Conservation (phyloP, 2,329 filamentous ascomycete species). For the Paracamarosporium sp. region DNA sequence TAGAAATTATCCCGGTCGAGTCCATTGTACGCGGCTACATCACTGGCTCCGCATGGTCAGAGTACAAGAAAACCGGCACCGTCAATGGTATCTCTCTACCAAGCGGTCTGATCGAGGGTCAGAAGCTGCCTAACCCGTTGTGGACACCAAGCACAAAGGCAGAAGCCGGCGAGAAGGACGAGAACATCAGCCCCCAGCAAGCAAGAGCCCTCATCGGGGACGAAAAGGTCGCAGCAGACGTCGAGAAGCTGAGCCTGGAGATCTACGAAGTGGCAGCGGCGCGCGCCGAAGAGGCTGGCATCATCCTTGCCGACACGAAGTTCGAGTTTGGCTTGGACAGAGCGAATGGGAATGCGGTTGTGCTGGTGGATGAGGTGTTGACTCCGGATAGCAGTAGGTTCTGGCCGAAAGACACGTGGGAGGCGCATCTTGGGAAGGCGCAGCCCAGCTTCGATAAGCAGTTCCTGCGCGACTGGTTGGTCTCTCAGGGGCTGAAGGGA, state of each 20-base stretch:
- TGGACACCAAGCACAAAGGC: constrained; percentile 89
- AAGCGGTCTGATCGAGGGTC: constrained; percentile 71
- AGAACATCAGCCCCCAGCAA: constrained; percentile 78
- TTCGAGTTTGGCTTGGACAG: constrained; percentile 75
- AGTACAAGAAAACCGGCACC: constrained; percentile 76
- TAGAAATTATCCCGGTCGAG: constrained; percentile 79
- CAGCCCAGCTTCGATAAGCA: constrained; percentile 89
- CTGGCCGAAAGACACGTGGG: constrained; percentile 79
- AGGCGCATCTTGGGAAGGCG: constrained; percentile 66
- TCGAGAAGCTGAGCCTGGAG: constrained; percentile 69
- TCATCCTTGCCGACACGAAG: constrained; percentile 80
- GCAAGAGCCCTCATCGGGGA: constrained; percentile 67
- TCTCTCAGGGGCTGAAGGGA: constrained; percentile 73
- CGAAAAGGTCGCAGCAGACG: constrained; percentile 66
- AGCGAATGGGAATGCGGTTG: constrained; percentile 67
- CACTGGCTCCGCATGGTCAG: constrained; percentile 82
- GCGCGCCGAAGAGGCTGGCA: constrained; percentile 70
- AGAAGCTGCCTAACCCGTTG: constrained; percentile 72
- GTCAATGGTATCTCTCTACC: constrained; percentile 79
- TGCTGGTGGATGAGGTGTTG: constrained; percentile 83
- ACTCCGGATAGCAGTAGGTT: constrained; percentile 80
- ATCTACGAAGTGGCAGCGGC: constrained; percentile 70
- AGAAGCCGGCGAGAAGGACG: constrained; percentile 77
- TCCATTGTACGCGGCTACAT: constrained; percentile 91
- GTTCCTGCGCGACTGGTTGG: constrained; percentile 80